phyloP scores from a whole-genome alignment of 2,329 filamentous ascomycete genomes.

The Fusarium ramigenum region DNA sequence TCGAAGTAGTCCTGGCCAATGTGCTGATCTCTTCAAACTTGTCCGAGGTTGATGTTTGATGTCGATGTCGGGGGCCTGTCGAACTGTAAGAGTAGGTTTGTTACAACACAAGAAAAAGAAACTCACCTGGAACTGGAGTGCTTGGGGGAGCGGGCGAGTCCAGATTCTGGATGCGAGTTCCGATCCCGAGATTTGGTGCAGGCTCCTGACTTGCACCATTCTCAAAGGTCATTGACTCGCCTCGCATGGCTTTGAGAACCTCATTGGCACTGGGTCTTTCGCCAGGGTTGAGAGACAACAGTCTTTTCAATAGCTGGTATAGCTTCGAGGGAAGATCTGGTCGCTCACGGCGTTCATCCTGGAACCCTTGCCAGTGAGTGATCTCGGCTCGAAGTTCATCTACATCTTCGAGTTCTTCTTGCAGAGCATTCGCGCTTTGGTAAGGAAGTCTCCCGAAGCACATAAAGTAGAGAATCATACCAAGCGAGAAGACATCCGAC shows the following conservation, averaged over 20 bases:
- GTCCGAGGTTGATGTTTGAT: conserved; percentile 33
- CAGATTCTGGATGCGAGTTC: conserved; percentile 62
- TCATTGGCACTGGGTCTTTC: conserved; percentile 87
- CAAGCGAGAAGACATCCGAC: conserved; percentile 96
- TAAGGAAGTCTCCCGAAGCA: conserved; percentile 94
- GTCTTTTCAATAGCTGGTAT: conserved; percentile 82
- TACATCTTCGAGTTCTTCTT: conserved; percentile 93
- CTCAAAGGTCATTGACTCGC: conserved; percentile 63
- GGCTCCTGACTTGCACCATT: conserved; percentile 51
- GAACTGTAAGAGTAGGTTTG: conserved; percentile 44
- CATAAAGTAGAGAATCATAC: conserved; percentile 99
- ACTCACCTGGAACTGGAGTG: conserved; percentile 59
- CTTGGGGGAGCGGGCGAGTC: conserved; percentile 62
- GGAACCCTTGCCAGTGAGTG: conserved; percentile 85
- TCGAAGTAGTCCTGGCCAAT: conserved; percentile 23
- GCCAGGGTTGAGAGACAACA: conserved; percentile 80
- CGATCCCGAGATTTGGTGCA: conserved; percentile 53
- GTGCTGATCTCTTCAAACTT: conserved; percentile 40
- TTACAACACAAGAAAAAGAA: conserved; percentile 10
- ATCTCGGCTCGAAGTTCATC: conserved; percentile 89
- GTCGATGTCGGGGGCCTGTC: conserved; percentile 45
- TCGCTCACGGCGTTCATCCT: conserved; percentile 76
- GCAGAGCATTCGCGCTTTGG: conserved; percentile 79
- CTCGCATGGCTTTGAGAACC: conserved; percentile 80
- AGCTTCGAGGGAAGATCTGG: conserved; percentile 87